Evolutionary conservation across 305 asterid species (phyloP), one percentile per base, ranked within the genome.

Genomic region (Solanum hybrid): DNA sequence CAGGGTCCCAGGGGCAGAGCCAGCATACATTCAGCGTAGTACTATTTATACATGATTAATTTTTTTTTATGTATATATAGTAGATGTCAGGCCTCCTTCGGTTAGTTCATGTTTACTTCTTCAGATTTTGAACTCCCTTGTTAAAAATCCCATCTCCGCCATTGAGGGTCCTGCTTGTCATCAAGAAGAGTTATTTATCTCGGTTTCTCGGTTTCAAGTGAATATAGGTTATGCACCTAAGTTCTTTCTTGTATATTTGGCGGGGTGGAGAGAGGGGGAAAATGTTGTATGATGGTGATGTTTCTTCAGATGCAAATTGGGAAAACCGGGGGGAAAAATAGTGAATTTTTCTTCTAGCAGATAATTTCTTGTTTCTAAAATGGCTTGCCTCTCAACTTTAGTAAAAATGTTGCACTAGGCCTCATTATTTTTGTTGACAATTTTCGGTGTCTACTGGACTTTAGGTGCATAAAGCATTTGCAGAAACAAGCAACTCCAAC

Each of bases 381-480:
- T 46, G 22, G 3, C 86, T 80, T 86, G 36, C 29, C 35, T 26
- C 64, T 38, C 71, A 42, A 26, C 51, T 26, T 42, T 1, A 82
- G 38, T 42, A 17, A 82, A 80, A 20, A 10, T 29, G 17, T 46
- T 17, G 35, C 40, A 5, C 3, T 51, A 84, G 40, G 11, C 72
- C 87, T 84, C 22, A 51, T 84, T 2, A 20, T 51, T 46, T 10
- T 80, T 27, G 66, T 40, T 79, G 24, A 56, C 10, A 40, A 14
- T 81, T 40, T 81, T 29, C 1, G 1, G 73, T 46, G 36, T 40
- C 16, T 42, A 9, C 22, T 76, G 31, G 26, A 51, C 42, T 6
- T 51, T 86, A 97, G 99, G 91, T 96, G 98, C 75, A 89, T 94
- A 91, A 94, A 93, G 94, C 96, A 93, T 91, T 91, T 97, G 92